Evolutionary conservation across 352 stramenopile species (phyloP).

Genomic region (Thraustochytrium sp.): DNA sequence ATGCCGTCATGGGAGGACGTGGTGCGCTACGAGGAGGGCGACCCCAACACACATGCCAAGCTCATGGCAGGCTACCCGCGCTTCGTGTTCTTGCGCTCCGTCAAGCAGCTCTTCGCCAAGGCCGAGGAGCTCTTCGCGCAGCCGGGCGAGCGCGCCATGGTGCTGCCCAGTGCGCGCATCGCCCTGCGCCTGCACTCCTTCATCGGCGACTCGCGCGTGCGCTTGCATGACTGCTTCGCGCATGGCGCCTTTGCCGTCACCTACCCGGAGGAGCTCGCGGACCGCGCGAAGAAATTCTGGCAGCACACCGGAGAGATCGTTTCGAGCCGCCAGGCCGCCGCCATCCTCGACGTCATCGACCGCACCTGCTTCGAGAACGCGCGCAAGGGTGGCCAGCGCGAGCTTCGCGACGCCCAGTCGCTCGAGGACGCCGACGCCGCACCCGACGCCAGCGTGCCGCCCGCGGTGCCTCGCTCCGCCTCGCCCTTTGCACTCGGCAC

Average conservation of each 20-base stretch:
- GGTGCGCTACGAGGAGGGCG: constrained; percentile 80
- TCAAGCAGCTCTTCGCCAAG: constrained; percentile 62
- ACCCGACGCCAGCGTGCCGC: not conserved
- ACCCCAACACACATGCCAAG: constrained; percentile 59
- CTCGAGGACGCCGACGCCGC: not conserved
- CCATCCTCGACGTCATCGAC: constrained; percentile 59
- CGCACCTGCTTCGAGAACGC: constrained; percentile 33
- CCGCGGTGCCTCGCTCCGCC: not conserved
- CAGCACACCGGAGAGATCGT: constrained; percentile 87
- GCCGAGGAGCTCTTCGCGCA: constrained; percentile 34
- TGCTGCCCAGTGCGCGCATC: constrained; percentile 54
- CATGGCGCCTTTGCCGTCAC: constrained; percentile 62
- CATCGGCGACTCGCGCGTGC: constrained; percentile 46
- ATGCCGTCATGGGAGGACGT: constrained; percentile 72
- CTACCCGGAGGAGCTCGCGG: constrained; percentile 60
- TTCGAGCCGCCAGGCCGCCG: constrained; percentile 69
- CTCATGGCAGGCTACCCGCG: constrained; percentile 81
- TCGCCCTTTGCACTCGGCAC: no score
- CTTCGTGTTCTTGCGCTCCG: constrained; percentile 80
- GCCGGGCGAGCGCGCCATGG: constrained; percentile 35
- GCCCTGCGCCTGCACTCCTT: constrained; percentile 47
- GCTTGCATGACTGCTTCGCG: constrained; percentile 51
- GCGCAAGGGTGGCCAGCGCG: not conserved
- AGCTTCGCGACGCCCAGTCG: not conserved
- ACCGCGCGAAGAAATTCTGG: constrained; percentile 75